phyloP scores from a whole-genome alignment of 2,329 filamentous ascomycete species.

The Penicillium sp. region DNA sequence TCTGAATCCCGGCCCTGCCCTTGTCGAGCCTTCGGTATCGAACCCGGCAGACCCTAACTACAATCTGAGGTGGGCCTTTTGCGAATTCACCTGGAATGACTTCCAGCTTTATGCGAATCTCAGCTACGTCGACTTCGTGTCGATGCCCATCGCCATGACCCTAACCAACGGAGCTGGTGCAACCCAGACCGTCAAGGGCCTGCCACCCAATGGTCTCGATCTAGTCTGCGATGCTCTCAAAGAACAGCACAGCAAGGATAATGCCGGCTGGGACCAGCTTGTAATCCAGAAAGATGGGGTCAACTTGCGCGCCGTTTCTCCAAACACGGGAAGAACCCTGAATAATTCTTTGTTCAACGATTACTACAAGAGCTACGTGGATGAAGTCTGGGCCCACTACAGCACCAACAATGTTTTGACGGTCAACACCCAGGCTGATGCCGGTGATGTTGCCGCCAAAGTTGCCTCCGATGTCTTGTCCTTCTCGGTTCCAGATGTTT shows the following conservation, averaged over 20 bases:
- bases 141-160: slow-evolving; percentile 58
- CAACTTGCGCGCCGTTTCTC: slow-evolving; percentile 41
- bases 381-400: slow-evolving; percentile 52
- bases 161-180: slow-evolving; percentile 44
- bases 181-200: slow-evolving; percentile 55
- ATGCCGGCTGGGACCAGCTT: slow-evolving; percentile 61
- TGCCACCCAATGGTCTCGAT: slow-evolving; percentile 56
- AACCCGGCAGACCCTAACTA: slow-evolving; percentile 65
- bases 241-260: slow-evolving; percentile 56
- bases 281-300: slow-evolving; percentile 47
- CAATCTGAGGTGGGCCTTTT: slow-evolving; percentile 62
- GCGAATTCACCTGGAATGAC: slow-evolving; percentile 65
- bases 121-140: slow-evolving; percentile 72
- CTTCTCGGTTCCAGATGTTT: slow-evolving; percentile 44
- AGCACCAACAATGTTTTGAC: slow-evolving; percentile 43
- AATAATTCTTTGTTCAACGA: slow-evolving; percentile 47
- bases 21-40: slow-evolving; percentile 71
- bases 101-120: slow-evolving; percentile 66
- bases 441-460: slow-evolving; percentile 53
- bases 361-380: slow-evolving; percentile 54
- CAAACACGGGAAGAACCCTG: slow-evolving; percentile 40
- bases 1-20: slow-evolving; percentile 67
- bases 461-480: slow-evolving; percentile 43
- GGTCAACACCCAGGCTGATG: slow-evolving; percentile 63
- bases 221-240: slow-evolving; percentile 54